Evolutionary conservation across 192 early-diverging fungal genomes (phyloP).

Genomic region (Phycomyces blakesleeanus): DNA sequence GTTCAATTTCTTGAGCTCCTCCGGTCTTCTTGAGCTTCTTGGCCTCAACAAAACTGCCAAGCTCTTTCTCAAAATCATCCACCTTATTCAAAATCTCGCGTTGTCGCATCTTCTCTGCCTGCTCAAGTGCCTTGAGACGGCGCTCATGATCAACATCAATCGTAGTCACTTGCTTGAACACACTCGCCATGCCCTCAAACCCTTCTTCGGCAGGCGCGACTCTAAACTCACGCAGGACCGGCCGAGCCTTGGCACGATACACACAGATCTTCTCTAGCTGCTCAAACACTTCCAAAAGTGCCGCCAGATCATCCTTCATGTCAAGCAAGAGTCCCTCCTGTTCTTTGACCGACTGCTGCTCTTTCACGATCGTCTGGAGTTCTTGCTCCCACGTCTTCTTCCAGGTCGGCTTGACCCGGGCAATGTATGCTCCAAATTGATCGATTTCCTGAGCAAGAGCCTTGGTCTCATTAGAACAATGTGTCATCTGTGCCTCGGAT

Average conservation of each 20-base stretch:
- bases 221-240: conserved; percentile 42
- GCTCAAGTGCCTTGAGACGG: conserved; percentile 62
- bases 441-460: conserved; percentile 48
- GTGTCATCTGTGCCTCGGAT: conserved; percentile 46
- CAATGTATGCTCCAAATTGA: conserved; percentile 55
- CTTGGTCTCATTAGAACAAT: conserved; percentile 49
- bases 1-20: conserved; percentile 69
- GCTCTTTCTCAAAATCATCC: conserved; percentile 74
- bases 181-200: conserved; percentile 58
- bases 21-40: conserved; percentile 73
- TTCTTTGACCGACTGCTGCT: conserved; percentile 78
- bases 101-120: conserved; percentile 61
- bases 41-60: conserved; percentile 60
- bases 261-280: conserved; percentile 61
- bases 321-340: conserved; percentile 68
- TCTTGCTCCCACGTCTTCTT: conserved; percentile 84
- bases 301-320: conserved; percentile 60
- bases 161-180: conserved; percentile 63
- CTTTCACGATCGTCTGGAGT: conserved; percentile 74
- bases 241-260: conserved; percentile 46
- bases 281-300: conserved; percentile 52
- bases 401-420: conserved; percentile 64
- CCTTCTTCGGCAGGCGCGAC: conserved; percentile 59
- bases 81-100: conserved; percentile 64
- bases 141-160: conserved; percentile 64